A percentile compares a stretch with the other conserved stretches of the same genome.
Conservation (phyloP, 2,329 filamentous ascomycete genomes). For the Botrytis elliptica region DNA sequence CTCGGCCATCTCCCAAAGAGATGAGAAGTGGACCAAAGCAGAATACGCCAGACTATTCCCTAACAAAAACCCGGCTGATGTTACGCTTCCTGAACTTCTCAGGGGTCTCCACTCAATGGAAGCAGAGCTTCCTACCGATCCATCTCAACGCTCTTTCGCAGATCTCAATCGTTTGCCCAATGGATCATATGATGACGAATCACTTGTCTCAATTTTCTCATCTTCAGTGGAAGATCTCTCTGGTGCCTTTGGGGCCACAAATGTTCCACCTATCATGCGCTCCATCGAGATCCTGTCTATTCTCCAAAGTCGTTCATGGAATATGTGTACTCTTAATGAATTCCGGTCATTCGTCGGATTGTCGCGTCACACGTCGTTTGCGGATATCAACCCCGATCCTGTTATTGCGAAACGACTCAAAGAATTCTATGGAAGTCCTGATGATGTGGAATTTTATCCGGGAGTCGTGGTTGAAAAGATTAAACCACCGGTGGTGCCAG, state of each 20-base stretch:
- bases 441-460: conserved; percentile 66
- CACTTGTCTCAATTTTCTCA: conserved; percentile 68
- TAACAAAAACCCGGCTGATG: conserved; percentile 49
- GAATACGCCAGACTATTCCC: conserved; percentile 57
- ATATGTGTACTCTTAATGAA: conserved; percentile 40
- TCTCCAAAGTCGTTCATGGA: conserved; percentile 47
- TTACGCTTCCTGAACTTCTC: conserved; percentile 61
- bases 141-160: conserved; percentile 66
- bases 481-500: conserved; percentile 51
- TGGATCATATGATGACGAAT: conserved; percentile 72
- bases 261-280: conserved; percentile 47
- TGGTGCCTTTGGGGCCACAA: conserved; percentile 52
- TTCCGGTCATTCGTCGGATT: conserved; percentile 54
- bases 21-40: conserved; percentile 64
- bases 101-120: conserved; percentile 64
- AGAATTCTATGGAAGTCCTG: conserved; percentile 60
- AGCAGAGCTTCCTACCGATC: conserved; percentile 60
- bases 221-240: conserved; percentile 51
- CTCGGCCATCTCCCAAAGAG: conserved; percentile 68
- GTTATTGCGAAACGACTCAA: conserved; percentile 56
- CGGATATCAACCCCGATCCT: conserved; percentile 47
- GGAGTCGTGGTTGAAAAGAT: conserved; percentile 62
- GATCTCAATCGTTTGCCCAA: conserved; percentile 62
- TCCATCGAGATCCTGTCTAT: conserved; percentile 50
- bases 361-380: conserved; percentile 48